Percentiles rank a stretch among this genome's conserved stretches.
These are phyloP conservation scores for Graphiopsis chlorocephala DNA, from an alignment of 2,329 filamentous ascomycete species.

Conservation along the genomic window DNA sequence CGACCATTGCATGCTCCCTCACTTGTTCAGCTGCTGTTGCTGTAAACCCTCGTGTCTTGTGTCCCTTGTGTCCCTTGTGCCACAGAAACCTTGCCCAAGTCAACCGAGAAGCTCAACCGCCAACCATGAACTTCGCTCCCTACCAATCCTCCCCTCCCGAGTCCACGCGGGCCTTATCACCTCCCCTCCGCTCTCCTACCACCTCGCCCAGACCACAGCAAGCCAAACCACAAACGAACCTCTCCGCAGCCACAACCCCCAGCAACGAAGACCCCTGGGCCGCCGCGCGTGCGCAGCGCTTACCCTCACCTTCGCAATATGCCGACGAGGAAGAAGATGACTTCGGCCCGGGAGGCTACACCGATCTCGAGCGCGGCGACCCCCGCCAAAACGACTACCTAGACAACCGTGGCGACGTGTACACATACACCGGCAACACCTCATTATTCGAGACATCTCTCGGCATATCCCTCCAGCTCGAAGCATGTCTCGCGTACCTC, in stretches of 20 bases:
- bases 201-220: slow-evolving; percentile 44
- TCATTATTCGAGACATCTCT: slow-evolving; percentile 79
- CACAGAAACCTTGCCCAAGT: background rate
- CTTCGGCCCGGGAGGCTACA: slow-evolving; percentile 19
- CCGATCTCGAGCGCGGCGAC: slow-evolving; percentile 32
- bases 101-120: background rate
- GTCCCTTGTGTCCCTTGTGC: too few species aligned
- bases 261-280: slow-evolving; percentile 38
- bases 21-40: background rate
- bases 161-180: slow-evolving; percentile 73
- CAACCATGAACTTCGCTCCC: slow-evolving; percentile 75
- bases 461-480: slow-evolving; percentile 80
- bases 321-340: slow-evolving; percentile 23
- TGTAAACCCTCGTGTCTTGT: background rate
- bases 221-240: slow-evolving; percentile 26
- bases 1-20: background rate
- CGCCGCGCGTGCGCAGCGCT: slow-evolving; percentile 40
- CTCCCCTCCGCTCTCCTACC: slow-evolving; percentile 57
- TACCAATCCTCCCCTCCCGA: slow-evolving; percentile 94
- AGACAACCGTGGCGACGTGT: slow-evolving; percentile 21
- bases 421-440: slow-evolving; percentile 48
- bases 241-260: slow-evolving; percentile 27
- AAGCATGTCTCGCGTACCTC: slow-evolving; percentile 87
- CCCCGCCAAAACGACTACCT: slow-evolving; percentile 30
- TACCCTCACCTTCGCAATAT: slow-evolving; percentile 37